These are phyloP conservation scores for Monosporascus sp. DNA, from an alignment of 2,329 filamentous ascomycete genomes.

Conservation along the genomic window DNA sequence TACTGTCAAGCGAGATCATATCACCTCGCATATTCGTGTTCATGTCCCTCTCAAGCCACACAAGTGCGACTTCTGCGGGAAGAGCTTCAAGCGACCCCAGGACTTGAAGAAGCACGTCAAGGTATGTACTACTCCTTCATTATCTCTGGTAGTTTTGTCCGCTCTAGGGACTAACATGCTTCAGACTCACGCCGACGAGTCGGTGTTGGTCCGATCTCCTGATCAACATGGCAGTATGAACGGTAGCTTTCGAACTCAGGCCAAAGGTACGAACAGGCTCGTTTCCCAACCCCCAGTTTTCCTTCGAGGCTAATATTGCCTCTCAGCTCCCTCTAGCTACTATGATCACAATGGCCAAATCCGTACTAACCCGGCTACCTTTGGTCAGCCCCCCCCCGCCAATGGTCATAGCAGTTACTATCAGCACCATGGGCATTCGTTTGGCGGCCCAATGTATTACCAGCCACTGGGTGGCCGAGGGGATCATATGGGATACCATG, in stretches of 20 bases:
- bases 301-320: conserved; percentile 37
- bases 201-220: conserved; percentile 57
- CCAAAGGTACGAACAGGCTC: conserved; percentile 44
- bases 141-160: neutral
- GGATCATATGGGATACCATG: conserved; percentile 61
- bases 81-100: conserved; percentile 98
- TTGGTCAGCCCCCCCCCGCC: conserved; percentile 43
- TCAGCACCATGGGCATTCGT: conserved; percentile 47
- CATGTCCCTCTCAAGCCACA: conserved; percentile 99
- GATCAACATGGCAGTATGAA: conserved; percentile 47
- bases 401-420: conserved; percentile 57
- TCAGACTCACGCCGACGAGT: conserved; percentile 89
- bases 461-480: conserved; percentile 52
- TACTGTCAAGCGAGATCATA: conserved; percentile 97
- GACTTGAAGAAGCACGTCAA: conserved; percentile 99
- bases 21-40: conserved; percentile 97
- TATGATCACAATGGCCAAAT: conserved; percentile 63
- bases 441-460: conserved; percentile 74
- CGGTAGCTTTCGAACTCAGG: conserved; percentile 47
- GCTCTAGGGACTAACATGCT: conserved; percentile 13
- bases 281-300: conserved; percentile 18
- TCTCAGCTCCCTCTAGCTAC: conserved; percentile 49
- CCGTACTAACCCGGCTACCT: conserved; percentile 49
- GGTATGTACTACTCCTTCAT: conserved; percentile 31
- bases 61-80: conserved; percentile 97